Percentiles rank a stretch among this genome's conserved stretches.
Evolutionary conservation across 176 grass and related monocot species (phyloP).

Genomic region (bread wheat (Triticum aestivum)): DNA sequence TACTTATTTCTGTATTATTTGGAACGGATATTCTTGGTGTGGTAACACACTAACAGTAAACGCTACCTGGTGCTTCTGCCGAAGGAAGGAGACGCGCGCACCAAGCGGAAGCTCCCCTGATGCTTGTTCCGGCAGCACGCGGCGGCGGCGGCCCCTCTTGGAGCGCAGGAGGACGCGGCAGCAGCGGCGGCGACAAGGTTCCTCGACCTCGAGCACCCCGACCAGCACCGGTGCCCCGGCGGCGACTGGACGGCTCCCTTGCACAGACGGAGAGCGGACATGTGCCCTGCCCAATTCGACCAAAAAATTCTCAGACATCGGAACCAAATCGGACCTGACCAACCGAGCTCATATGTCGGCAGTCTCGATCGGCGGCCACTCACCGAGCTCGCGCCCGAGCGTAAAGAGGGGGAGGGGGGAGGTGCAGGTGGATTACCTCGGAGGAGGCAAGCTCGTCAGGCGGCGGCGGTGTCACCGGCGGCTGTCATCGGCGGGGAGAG

Average conservation of each 20-base stretch:
- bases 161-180: background rate
- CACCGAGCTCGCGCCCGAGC: background rate
- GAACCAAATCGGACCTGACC: background rate
- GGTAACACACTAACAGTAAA: background rate
- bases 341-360: background rate
- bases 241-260: background rate
- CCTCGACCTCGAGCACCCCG: background rate
- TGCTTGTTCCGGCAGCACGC: background rate
- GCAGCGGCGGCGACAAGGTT: background rate
- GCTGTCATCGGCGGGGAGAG: slow-evolving; percentile 9
- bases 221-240: background rate
- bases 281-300: background rate
- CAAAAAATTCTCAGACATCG: background rate
- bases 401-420: background rate
- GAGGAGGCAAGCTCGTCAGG: background rate
- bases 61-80: slow-evolving; percentile 15
- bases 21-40: too few relatives aligned
- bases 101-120: background rate
- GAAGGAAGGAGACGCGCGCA: slow-evolving; percentile 12
- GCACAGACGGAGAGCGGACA: slow-evolving; percentile 28
- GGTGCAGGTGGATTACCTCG: slow-evolving; percentile 3
- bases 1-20: background rate
- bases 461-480: background rate
- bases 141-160: background rate
- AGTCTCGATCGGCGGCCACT: too few relatives aligned